phyloP scores from a whole-genome alignment of 208 protist genomes.

The Endotrypanum monterogeii region DNA sequence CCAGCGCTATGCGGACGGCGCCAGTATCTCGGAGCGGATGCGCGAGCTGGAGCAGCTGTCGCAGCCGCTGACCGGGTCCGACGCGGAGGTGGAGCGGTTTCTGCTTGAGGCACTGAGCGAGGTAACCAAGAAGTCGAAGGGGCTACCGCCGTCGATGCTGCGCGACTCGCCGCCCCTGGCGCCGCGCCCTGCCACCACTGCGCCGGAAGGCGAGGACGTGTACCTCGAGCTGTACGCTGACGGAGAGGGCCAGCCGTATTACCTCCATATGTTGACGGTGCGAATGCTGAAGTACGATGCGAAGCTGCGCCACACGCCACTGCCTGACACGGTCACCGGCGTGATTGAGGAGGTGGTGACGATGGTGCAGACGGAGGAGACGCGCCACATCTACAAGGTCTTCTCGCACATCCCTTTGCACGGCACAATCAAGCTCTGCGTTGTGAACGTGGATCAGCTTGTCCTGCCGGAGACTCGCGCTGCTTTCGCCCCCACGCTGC shows the following conservation, averaged over 20 bases:
- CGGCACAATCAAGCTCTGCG: slow-evolving; percentile 73
- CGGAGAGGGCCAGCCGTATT: slow-evolving; percentile 74
- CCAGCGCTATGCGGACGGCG: slow-evolving; percentile 50
- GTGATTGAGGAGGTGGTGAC: slow-evolving; percentile 63
- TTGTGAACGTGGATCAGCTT: slow-evolving; percentile 62
- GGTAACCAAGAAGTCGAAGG: slow-evolving; percentile 50
- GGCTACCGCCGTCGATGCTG: slow-evolving; percentile 37
- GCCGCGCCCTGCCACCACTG: slow-evolving; percentile 10
- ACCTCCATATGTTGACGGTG: slow-evolving; percentile 76
- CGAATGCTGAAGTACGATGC: slow-evolving; percentile 86
- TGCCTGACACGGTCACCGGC: slow-evolving; percentile 52
- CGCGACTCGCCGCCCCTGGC: slow-evolving; percentile 45
- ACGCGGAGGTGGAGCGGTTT: slow-evolving; percentile 51
- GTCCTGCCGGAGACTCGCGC: slow-evolving; percentile 64
- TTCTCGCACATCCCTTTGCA: slow-evolving; percentile 83
- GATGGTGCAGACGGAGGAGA: slow-evolving; percentile 73
- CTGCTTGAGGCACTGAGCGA: slow-evolving; percentile 60
- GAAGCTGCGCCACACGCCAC: slow-evolving; percentile 39
- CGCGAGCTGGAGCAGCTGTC: slow-evolving; percentile 34
- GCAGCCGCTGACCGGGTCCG: slow-evolving; percentile 55
- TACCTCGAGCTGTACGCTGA: slow-evolving; percentile 78
- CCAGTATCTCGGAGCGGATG: slow-evolving; percentile 55
- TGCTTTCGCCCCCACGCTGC: slow-evolving; percentile 49
- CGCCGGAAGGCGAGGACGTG: slow-evolving; percentile 5
- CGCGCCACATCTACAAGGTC: slow-evolving; percentile 71